Base-by-base conservation (phyloP, 768 basidiomycete species). In the Rhizopogon vulgaris region DNA sequence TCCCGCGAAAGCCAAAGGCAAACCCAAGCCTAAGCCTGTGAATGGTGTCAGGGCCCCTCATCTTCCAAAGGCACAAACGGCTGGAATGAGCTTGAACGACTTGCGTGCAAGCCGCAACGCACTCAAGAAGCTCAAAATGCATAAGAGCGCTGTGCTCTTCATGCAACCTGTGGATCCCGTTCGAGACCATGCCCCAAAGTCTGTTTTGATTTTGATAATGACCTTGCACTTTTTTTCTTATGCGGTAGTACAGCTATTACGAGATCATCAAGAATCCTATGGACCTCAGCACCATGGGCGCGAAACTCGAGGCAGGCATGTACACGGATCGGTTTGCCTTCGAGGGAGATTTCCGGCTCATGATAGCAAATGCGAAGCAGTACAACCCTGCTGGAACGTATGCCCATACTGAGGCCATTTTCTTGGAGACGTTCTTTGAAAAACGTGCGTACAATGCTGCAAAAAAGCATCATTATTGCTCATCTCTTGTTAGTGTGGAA, bases 121-220 rank as follows among this genome's bases (percentile, higher is more conserved):
- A 2, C 67, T 95, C 62, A 87, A 87, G 76, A 94, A 94, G 64
- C 69, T 95, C 30, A 78, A 79, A 61, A 62, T 78, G 24, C 79
- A 92, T 67, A 93, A 89, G 66, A 82, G 80, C 54, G 84, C 88
- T 3, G 65, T 69, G 25, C 61, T 88, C 49, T 98, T 98, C 69
- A 72, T 84, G 38, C 83, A 88, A 53, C 92, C 95, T 30, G 95
- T 98, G n/a, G 94, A 96, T 69, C 94, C 94, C n/a, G 81, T 95
- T 38, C 78, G 92, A 57, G 94, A 96, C 60, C 79, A 82, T 61
- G 94, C 92, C 9, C 90, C 90, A 15, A 88, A 88, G 90, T 95
- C 65, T 51, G 53, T 46, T 22, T 22, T 22, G 22, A 18, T 48
- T 27, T 17, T 38, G 2, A 27, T 22, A 3, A 17, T 22, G 4